Evolutionary conservation across 2,329 filamentous ascomycete genomes (phyloP).

Genomic region (Paraphoma sp.): DNA sequence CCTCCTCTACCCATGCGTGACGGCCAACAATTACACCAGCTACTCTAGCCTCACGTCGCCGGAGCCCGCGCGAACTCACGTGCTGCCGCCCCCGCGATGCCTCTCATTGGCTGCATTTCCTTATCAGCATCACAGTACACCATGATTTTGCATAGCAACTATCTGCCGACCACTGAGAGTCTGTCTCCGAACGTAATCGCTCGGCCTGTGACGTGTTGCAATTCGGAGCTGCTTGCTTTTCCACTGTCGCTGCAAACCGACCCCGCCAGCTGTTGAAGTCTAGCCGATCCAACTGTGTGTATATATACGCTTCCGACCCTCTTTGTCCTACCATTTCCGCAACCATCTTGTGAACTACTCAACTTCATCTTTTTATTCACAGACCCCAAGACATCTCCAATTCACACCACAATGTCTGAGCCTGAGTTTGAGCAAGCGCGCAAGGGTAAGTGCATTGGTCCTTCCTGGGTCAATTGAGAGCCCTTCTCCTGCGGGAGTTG

Average conservation of each 20-base stretch:
- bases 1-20: conserved; percentile 25
- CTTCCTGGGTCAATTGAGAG: background rate
- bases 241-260: conserved; percentile 18
- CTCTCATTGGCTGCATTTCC: conserved; percentile 35
- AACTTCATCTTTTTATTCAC: background rate
- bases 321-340: conserved; percentile 10
- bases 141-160: conserved; percentile 37
- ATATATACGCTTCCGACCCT: conserved; percentile 37
- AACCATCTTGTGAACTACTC: conserved; percentile 5
- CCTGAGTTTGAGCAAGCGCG: conserved; percentile 99
- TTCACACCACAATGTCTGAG: conserved; percentile 73
- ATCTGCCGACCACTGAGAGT: conserved; percentile 49
- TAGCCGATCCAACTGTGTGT: conserved; percentile 8
- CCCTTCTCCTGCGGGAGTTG: background rate
- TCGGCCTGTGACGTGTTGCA: conserved; percentile 71
- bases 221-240: conserved; percentile 42
- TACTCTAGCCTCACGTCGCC: conserved; percentile 18
- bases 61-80: conserved; percentile 30
- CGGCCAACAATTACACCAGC: conserved; percentile 34
- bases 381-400: conserved; percentile 8
- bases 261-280: conserved; percentile 15
- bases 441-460: conserved; percentile 70
- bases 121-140: conserved; percentile 45
- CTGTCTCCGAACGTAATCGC: conserved; percentile 67
- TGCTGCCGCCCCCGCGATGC: conserved; percentile 29